Evolutionary conservation across 495 filamentous ascomycete genomes (phyloP), one percentile per base, ranked within the genome.

Genomic region (Alectoria sarmentosa): DNA sequence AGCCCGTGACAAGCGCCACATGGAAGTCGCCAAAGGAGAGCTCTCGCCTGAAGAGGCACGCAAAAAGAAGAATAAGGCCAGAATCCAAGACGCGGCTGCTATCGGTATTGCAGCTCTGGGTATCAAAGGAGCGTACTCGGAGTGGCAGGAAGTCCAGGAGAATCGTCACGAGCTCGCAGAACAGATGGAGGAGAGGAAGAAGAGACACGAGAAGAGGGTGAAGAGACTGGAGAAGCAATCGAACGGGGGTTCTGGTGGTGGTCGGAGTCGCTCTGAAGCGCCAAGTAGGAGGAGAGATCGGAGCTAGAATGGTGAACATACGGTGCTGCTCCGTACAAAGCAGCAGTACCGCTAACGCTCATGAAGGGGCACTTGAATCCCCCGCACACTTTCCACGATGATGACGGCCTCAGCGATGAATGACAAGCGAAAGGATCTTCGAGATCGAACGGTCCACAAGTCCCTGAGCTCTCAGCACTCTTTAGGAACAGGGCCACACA

Each of bases 91-190:
- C 73, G 84, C 83, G 21, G 88, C 88, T 11, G 84, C 87, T 17
- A 79, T 90, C 4, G 87, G 87, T 69, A 89, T 91, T 65, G 88
- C 88, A 15, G 87, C 87, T 7, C 77, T 90, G 38, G 87, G 88
- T 66, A 86, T 90, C 80, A 89, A 89, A 74, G 83, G 86, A 59
- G 87, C 87, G 62, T 69, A 69, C 58, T 62, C 63, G 34, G 70
- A 72, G 64, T 82, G 78, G 77, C 76, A 79, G 69, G 80, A 81
- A 68, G 78, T 80, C 69, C 80, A 81, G 68, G 78, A 82, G 70
- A 73, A 78, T 70, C 73, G 80, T 42, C 32, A 69, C n/a, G 59
- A 71, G 62, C 48, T 67, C 30, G 55, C 58, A 26, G 62, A 69
- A 57, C 34, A 39, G 62, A 54, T 62, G 60, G 44, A 69, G 60